A percentile compares a stretch with the other conserved stretches of the same genome.
Evolutionary conservation across 2,329 filamentous ascomycete species (phyloP).

Genomic region (Graphium sp.): DNA sequence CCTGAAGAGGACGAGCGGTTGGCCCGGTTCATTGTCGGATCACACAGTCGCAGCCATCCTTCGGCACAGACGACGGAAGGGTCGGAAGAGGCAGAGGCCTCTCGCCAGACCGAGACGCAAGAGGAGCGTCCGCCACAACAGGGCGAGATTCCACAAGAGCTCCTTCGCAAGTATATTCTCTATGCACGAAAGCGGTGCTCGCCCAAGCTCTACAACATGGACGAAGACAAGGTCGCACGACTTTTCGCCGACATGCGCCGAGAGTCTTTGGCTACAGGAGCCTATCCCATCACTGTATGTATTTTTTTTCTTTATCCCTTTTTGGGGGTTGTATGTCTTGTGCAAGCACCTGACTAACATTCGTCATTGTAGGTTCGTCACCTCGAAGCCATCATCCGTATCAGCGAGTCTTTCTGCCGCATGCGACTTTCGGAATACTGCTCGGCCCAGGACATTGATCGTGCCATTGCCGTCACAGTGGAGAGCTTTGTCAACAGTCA

Average conservation of each 20-base stretch:
- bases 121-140: constrained; percentile 16
- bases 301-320: background rate
- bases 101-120: constrained; percentile 14
- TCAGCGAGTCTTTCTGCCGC: constrained; percentile 87
- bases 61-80: constrained; percentile 34
- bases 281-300: constrained; percentile 93
- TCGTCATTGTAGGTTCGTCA: constrained; percentile 94
- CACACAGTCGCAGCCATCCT: constrained; percentile 80
- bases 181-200: constrained; percentile 80
- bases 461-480: constrained; percentile 90
- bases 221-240: constrained; percentile 89
- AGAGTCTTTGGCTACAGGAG: constrained; percentile 83
- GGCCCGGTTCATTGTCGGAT: constrained; percentile 86
- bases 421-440: constrained; percentile 98
- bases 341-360: constrained; percentile 19
- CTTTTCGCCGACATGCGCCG: constrained; percentile 93
- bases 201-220: constrained; percentile 92
- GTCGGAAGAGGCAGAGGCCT: constrained; percentile 43
- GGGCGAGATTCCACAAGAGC: constrained; percentile 74
- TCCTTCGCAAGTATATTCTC: constrained; percentile 90
- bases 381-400: constrained; percentile 91
- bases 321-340: background rate
- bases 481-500: constrained; percentile 93
- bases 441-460: constrained; percentile 77
- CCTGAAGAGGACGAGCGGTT: constrained; percentile 83